phyloP scores from a whole-genome alignment of 2,329 filamentous ascomycete genomes.

The Trichocomaceae sp. region DNA sequence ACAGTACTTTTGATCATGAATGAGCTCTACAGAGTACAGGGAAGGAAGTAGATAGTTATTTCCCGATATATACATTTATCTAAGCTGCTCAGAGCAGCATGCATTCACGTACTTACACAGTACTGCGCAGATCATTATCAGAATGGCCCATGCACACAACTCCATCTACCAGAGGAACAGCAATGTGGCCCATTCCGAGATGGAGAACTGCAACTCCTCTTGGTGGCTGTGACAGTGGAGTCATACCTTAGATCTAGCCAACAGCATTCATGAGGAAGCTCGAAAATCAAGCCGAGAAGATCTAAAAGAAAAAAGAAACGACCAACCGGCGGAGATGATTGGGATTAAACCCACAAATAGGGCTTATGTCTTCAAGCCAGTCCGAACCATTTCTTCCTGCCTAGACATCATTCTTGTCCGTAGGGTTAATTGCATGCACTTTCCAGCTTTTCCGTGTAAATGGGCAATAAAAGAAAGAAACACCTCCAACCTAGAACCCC shows the following conservation, averaged over 20 bases:
- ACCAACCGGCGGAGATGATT: neutral
- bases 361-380: neutral
- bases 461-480: neutral
- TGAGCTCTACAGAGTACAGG: neutral
- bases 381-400: conserved; percentile 1
- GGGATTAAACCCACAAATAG: neutral
- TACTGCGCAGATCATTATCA: neutral
- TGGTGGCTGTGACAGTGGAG: conserved; percentile 7
- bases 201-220: conserved; percentile 2
- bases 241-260: neutral
- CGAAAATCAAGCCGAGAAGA: neutral
- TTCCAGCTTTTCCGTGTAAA: neutral
- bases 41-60: conserved; percentile 5
- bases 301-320: neutral
- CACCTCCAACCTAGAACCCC: neutral
- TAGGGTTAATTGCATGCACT: too few relatives aligned
- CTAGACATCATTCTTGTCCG: too few relatives aligned
- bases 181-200: conserved; percentile 4
- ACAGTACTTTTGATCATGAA: neutral
- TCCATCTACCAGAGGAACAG: neutral
- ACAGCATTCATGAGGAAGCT: neutral
- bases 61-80: conserved; percentile 4
- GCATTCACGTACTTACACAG: neutral
- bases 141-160: neutral
- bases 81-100: neutral